A percentile compares a stretch with the other conserved stretches of the same genome.
Evolutionary conservation across 768 basidiomycete species (phyloP).

Genomic region (Flagelloscypha sp.): DNA sequence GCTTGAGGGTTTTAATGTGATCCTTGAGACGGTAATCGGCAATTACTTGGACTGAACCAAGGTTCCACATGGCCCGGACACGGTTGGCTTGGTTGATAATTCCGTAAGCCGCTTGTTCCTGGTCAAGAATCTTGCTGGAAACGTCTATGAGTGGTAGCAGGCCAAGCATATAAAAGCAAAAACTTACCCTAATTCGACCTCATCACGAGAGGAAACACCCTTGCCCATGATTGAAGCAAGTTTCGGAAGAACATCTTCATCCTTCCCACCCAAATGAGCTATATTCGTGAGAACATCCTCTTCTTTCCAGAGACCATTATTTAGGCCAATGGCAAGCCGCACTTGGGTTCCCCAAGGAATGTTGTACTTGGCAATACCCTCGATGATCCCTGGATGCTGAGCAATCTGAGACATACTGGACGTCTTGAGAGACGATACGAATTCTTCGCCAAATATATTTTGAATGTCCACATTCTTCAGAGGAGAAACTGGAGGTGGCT

Average conservation of each 20-base stretch:
- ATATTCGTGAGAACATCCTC: conserved; percentile 23
- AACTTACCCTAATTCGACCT: too few species aligned
- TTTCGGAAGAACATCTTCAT: conserved; percentile 21
- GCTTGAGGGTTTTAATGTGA: conserved; percentile 13
- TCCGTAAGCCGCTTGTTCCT: conserved; percentile 64
- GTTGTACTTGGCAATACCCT: conserved; percentile 23
- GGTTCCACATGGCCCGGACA: too few species aligned
- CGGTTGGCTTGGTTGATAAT: too few species aligned
- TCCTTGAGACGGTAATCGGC: conserved; percentile 28
- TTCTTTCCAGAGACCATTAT: conserved; percentile 32
- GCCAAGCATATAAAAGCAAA: too few species aligned
- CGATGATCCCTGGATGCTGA: conserved; percentile 26
- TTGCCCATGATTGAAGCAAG: conserved; percentile 27
- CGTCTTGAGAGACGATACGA: too few species aligned
- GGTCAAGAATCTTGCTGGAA: too few species aligned
- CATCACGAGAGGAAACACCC: conserved; percentile 3
- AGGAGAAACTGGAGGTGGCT: too few species aligned
- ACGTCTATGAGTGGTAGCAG: too few species aligned
- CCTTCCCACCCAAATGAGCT: conserved; percentile 20
- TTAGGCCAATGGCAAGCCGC: conserved; percentile 37
- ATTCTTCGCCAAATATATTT: too few species aligned
- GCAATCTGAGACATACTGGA: too few species aligned
- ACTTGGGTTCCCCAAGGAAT: conserved; percentile 41
- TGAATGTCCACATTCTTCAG: too few species aligned
- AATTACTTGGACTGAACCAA: conserved; percentile 58